Base-by-base conservation (phyloP, 768 basidiomycete species). In the Auriculariales sp. region DNA sequence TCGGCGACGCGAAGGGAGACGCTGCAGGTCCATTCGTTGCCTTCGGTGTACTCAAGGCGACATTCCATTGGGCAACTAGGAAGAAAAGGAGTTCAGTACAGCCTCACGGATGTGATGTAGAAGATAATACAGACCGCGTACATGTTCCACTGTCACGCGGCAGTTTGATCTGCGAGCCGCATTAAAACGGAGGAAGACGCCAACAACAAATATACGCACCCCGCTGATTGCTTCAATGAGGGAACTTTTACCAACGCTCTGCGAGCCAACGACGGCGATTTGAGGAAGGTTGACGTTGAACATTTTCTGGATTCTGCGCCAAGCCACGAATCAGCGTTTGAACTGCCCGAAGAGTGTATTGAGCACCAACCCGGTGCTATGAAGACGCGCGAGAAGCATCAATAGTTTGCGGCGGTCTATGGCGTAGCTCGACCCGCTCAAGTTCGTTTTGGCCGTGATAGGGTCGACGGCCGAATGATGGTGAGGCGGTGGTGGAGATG, bases 201-300 rank as follows among this genome's bases (percentile, higher is more conserved):
- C 7, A 22, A 54, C 47, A 0, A 32, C 31, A 9, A 15, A 24
- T 19, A 25, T 15, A 15, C 39, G 19, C 27, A 44, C 39, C 5
- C 39, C 39, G 19, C 81, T 83, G 39, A 87, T 84, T 0, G 80
- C 73, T 55, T 87, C 83, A 10, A 87, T 85, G 3, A 86, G 68
- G 0, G 83, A 86, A 0, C 81, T 83, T 56, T 86, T 86, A 0
- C 84, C 84, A 0, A 79, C 81, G 39, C 78, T 81, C 54, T 86
- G 84, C 2, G 70, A 72, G 0, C 84, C 83, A n/a, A 84, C 73
- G 34, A 84, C 84, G 0, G 77, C 79, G 28, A 87, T 84, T 53
- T 77, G 74, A 0, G 84, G 84, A 0, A 87, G 64, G 55, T 84
- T 81, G 9, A 88, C 74, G 48, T 87, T 11, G 33, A 39, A 44